Evolutionary conservation across 2,329 filamentous ascomycete species (phyloP), one percentile per base, ranked within the genome.

Genomic region (Trichoderma arundinaceum): DNA sequence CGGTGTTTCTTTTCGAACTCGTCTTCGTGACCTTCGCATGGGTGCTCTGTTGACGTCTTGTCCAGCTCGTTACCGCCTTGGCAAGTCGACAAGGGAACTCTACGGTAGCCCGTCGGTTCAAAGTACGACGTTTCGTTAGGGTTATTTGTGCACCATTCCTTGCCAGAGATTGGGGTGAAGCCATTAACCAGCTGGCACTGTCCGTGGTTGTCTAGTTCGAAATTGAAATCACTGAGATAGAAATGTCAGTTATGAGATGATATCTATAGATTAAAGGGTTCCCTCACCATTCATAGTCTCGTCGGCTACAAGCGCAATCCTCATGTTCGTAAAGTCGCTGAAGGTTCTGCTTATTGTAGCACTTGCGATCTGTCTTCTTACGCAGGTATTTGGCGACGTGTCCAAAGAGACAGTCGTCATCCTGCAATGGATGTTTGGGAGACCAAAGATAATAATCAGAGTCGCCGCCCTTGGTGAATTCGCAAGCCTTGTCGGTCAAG

Each of bases 241-340:
- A 17, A n/a, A 33, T 56, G 38, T 64, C 39, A 53, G 53, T 10
- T 41, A 2, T n/a, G 32, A 33, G 17, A 28, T 13, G 7, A 13
- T n/a, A 43, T 19, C 7, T 33, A 43, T 8, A 19, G 43, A 51
- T n/a, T 0, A 46, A n/a, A 4, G 46, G 9, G 5, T 19, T 2
- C 3, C 79, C 88, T 80, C 80, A 94, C 91, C 95, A 99, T 84
- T 99, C 95, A 75, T 90, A 99, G 78, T 99, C 95, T 66, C 87
- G 85, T 60, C 92, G 85, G 8, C 88, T 91, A 79, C 95, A 99
- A 66, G 86, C 83, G 82, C 95, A 99, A 76, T 96, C 92, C 69
- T 85, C 80, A 70, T 92, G 88, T 70, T 85, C 84, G 77, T 94
- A 90, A 32, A 94, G 82, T 69, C 88, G 87, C 69, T 88, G 83